phyloP scores from a whole-genome alignment of 192 early-diverging fungal genomes.

The Spizellomyces sp. region DNA sequence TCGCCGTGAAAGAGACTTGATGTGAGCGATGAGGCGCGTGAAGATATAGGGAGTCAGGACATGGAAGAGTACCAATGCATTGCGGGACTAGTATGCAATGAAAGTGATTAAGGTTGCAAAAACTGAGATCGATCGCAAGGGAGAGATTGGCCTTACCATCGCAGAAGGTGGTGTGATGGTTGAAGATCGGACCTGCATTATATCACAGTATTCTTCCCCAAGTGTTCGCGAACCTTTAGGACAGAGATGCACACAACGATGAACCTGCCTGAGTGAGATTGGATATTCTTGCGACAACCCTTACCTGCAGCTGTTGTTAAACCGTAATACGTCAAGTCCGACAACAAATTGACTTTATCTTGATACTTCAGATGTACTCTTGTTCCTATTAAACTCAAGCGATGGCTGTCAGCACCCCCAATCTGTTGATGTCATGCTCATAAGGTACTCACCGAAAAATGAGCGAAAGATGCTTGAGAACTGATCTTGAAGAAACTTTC shows the following conservation, averaged over 20 bases:
- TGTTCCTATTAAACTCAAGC: constrained; percentile 45
- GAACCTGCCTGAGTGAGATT: background rate
- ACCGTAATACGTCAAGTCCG: constrained; percentile 72
- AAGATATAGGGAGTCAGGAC: background rate
- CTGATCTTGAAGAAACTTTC: constrained; percentile 64
- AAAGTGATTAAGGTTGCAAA: constrained; percentile 9
- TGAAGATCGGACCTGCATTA: constrained; percentile 57
- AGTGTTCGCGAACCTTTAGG: constrained; percentile 76
- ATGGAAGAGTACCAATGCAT: background rate
- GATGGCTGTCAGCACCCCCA: background rate
- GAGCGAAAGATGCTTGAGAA: constrained; percentile 64
- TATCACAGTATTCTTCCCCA: constrained; percentile 96
- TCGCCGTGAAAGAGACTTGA: too few species aligned
- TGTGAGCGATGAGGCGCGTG: background rate
- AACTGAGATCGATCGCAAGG: background rate
- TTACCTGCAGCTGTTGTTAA: constrained; percentile 71
- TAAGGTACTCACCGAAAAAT: constrained; percentile 56
- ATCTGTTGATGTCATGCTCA: background rate
- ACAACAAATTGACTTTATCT: constrained; percentile 58
- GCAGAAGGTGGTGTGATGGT: background rate
- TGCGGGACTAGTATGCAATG: background rate
- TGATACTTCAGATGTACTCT: constrained; percentile 66
- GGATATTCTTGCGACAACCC: background rate
- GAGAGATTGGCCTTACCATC: background rate
- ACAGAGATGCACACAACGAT: background rate